Base-by-base conservation (phyloP, 202 grass and related monocot species). In the Eragrostis tef region DNA sequence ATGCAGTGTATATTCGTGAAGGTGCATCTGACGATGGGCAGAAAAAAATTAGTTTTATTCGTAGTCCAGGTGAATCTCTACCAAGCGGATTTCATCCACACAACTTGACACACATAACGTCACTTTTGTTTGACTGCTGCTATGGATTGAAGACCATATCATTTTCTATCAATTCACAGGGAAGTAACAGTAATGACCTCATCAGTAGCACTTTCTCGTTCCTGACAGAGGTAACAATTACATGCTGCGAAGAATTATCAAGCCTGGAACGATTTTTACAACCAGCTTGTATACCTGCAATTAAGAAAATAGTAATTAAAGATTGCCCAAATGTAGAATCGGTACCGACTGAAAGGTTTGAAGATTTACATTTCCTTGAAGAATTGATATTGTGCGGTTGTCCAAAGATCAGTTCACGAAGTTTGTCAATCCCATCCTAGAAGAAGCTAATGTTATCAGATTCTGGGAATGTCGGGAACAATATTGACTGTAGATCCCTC, bases 251-350 rank as follows among this genome's bases (percentile, higher is more conserved):
- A 7, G 42, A 73, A 0, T 24, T 82, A 82, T 43, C 6, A 54
- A 85, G 39, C 29, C 13, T 89, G 0, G 39, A 71, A 11, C 17
- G 56, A 39, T 77, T 67, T 44, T 21, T 82, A 27, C 54, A 39
- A 1, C 56, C 84, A 80, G 19, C 27, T 9, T 3, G 47, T 24
- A 15, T 81, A 31, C 48, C 71, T 7, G 34, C 0, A 10, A 44
- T 83, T 0, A 21, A 2, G 24, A 54, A 6, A 31, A 20, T 75
- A 74, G 1, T 0, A 6, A 45, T 75, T 44, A 0, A 0, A 1
- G 0, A 3, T 0, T 83, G 81, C 34, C 0, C 0, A 21, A 57
- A 4, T 19, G 3, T 75, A 66, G 3, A 61, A 51, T 62, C 22
- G 16, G 3, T 67, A 17, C 15, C 31, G 31, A 57, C 48, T 56